Evolutionary conservation across 305 asterid genomes (phyloP).

Genomic region (Salvia sclarea): DNA sequence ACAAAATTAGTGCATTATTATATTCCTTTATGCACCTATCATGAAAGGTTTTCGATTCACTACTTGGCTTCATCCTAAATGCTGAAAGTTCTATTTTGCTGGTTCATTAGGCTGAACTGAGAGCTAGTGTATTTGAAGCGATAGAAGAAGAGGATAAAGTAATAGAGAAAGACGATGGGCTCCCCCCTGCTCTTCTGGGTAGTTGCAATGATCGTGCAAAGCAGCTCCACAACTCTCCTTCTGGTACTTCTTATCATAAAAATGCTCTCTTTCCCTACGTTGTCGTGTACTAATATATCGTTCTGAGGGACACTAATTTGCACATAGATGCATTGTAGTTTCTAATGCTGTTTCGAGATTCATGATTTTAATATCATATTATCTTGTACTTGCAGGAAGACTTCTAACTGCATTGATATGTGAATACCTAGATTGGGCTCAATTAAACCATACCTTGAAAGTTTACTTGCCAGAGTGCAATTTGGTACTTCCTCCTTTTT

Average conservation of each 20-base stretch:
- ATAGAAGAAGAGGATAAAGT: slow-evolving; percentile 92
- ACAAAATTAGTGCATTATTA: neutral
- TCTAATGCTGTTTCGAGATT: neutral
- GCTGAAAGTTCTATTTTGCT: slow-evolving; percentile 28
- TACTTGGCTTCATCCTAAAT: neutral
- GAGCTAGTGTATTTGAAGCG: slow-evolving; percentile 97
- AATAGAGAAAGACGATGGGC: slow-evolving; percentile 72
- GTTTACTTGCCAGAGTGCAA: slow-evolving; percentile 94
- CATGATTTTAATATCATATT: slow-evolving; percentile 8
- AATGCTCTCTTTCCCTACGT: neutral
- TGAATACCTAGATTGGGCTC: slow-evolving; percentile 96
- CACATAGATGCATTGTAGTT: slow-evolving; percentile 9
- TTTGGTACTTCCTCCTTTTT: slow-evolving; percentile 53
- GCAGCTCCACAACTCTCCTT: slow-evolving; percentile 90
- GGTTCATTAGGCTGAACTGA: slow-evolving; percentile 72
- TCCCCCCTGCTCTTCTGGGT: slow-evolving; percentile 91
- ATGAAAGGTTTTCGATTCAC: neutral
- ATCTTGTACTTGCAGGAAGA: slow-evolving; percentile 60
- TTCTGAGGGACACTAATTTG: neutral
- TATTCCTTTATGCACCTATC: neutral
- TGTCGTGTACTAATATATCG: neutral
- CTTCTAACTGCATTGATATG: slow-evolving; percentile 80
- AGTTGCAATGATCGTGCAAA: slow-evolving; percentile 96
- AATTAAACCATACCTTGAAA: slow-evolving; percentile 77
- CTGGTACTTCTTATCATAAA: slow-evolving; percentile 47